Base-by-base conservation (phyloP, 1,284 basidiomycete species). In the Ceratobasidium sp. region DNA sequence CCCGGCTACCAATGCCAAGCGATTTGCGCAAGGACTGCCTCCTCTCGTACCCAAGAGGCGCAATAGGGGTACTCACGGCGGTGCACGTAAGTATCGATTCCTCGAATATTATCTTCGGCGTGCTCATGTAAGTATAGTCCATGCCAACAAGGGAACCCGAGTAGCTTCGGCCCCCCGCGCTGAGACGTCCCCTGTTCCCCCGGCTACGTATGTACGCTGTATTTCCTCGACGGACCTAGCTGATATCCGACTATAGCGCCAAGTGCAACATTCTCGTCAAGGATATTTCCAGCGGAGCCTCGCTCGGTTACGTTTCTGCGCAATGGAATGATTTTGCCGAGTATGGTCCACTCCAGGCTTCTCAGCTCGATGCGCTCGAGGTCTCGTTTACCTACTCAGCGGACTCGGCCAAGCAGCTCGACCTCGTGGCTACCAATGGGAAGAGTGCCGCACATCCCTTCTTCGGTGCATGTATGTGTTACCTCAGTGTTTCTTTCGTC, bases 201-300 rank as follows among this genome's bases (percentile, higher is more conserved):
- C 52, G 23, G 30, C n/a, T 23, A 23, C 41, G 64, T 67, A 56
- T 3, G 64, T 56, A 9, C 36, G 16, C 2, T 2, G 23, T 2
- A 19, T 54, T 30, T 54, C n/a, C 7, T 33, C 14, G 14, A 21
- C 2, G 29, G 13, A 4, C 4, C 14, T 33, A 14, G 29, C 30
- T 54, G 14, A 54, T 16, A 23, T 21, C 4, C n/a, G 27, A 6
- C 6, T n/a, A 39, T 23, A 67, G 60, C 13, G 13, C 19, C 36
- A 54, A 53, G 21, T 66, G 60, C 25, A 54, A 66, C 25, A 66
- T 66, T 25, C 50, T 53, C 14, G 59, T 50, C 29, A 50, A 50
- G 46, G 6, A 13, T 21, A 14, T 16, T n/a, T 8, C 30, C 13
- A 39, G 9, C 14, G 21, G 16, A 27, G 53, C 49, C n/a, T 23